These are phyloP conservation scores for Melampsora larici-populina DNA, from an alignment of 1,284 basidiomycete species.

Conservation along the genomic window DNA sequence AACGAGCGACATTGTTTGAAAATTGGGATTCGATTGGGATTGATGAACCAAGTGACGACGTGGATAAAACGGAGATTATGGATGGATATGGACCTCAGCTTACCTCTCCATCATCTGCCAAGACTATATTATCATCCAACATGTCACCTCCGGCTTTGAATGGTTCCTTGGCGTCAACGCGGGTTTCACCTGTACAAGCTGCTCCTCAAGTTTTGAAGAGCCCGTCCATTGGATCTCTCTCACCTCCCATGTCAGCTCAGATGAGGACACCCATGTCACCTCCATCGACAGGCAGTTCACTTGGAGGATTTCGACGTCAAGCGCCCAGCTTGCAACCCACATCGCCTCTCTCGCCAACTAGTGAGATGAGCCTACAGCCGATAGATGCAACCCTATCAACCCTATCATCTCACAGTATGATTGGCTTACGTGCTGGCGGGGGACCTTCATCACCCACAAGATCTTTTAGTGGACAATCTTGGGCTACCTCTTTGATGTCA, in stretches of 20 bases:
- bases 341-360: not conserved
- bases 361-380: not conserved
- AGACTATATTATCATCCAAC: not conserved
- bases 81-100: not conserved
- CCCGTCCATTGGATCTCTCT: conserved; percentile 5
- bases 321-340: not conserved
- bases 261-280: not conserved
- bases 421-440: not conserved
- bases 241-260: not conserved
- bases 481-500: conserved; percentile 40
- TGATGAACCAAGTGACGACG: not conserved
- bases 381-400: no score
- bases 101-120: not conserved
- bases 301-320: not conserved
- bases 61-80: no score
- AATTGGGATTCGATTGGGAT: conserved; percentile 26
- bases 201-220: not conserved
- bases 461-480: conserved; percentile 28
- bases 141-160: not conserved
- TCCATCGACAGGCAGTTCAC: not conserved
- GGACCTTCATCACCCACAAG: conserved; percentile 11
- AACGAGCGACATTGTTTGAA: conserved; percentile 40
- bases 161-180: no score
- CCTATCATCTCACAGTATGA: not conserved
- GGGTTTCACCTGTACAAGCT: no score